phyloP scores from a whole-genome alignment of 2,329 filamentous ascomycete genomes.

The Biscogniauxia mediterranea region DNA sequence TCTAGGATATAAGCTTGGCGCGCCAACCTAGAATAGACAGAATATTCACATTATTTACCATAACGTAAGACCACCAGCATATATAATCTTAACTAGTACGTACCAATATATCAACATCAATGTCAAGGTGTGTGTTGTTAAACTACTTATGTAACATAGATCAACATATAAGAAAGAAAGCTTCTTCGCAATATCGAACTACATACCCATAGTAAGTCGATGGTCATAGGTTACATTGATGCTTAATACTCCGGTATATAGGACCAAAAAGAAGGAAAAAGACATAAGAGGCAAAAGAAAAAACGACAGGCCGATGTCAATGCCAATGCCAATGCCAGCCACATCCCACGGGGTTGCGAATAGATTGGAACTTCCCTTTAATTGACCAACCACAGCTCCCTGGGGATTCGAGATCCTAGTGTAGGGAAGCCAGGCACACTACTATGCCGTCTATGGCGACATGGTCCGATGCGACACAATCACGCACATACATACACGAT shows the following conservation, averaged over 20 bases:
- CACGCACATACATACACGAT: neutral
- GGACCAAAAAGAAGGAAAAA: neutral
- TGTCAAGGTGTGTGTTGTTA: too few species aligned
- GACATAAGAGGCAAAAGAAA: neutral
- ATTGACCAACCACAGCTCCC: neutral
- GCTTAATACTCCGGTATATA: neutral
- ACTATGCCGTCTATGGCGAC: neutral
- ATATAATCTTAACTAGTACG: too few species aligned
- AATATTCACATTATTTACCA: too few species aligned
- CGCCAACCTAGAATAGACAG: too few species aligned
- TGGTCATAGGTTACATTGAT: neutral
- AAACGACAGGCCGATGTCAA: too few species aligned
- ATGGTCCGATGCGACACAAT: neutral
- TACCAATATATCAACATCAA: too few species aligned
- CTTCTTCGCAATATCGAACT: neutral
- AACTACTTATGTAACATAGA: too few species aligned
- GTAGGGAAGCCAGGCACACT: neutral
- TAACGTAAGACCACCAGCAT: too few species aligned
- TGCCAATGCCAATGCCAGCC: neutral
- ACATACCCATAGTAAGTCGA: too few species aligned
- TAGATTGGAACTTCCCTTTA: neutral
- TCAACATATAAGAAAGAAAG: neutral
- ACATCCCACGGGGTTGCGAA: neutral
- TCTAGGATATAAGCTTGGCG: too few species aligned
- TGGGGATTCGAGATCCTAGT: neutral